Evolutionary conservation across 2,329 filamentous ascomycete genomes (phyloP).

Genomic region (Phyllosticta paracitricarpa): DNA sequence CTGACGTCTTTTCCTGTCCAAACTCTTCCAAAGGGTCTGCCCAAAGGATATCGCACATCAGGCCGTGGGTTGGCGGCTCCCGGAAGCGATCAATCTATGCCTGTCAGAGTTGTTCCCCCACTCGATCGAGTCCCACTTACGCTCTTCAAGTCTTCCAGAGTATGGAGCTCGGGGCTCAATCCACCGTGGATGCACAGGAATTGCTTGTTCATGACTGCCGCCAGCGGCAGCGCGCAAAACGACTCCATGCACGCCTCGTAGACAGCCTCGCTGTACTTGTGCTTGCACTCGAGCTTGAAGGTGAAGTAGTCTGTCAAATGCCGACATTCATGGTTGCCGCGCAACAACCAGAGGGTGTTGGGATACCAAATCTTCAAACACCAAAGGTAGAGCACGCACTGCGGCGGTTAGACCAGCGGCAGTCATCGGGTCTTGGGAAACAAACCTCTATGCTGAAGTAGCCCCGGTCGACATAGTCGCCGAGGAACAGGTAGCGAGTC

Average conservation of each 20-base stretch:
- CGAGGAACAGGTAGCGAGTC: conserved; percentile 92
- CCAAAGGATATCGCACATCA: conserved; percentile 99
- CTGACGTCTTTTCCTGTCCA: conserved; percentile 94
- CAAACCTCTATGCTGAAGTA: conserved; percentile 93
- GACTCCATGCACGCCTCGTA: conserved; percentile 99
- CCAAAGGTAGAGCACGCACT: conserved; percentile 96
- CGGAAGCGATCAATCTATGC: conserved; percentile 87
- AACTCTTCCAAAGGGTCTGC: conserved; percentile 97
- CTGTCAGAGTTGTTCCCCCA: conserved; percentile 16
- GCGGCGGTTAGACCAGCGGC: conserved; percentile 21
- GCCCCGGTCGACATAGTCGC: conserved; percentile 94
- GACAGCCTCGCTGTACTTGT: conserved; percentile 94
- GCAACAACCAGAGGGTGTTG: conserved; percentile 90
- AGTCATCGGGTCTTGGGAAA: neutral
- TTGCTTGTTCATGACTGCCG: conserved; percentile 99
- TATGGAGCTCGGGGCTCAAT: conserved; percentile 89
- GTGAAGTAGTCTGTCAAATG: conserved; percentile 99
- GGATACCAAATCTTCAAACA: conserved; percentile 98
- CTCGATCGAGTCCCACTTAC: conserved; percentile 41
- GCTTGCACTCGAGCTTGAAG: conserved; percentile 99
- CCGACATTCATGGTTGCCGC: conserved; percentile 96
- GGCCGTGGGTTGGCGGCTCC: conserved; percentile 89
- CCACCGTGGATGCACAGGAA: conserved; percentile 98
- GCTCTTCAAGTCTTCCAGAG: conserved; percentile 83
- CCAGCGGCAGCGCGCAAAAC: conserved; percentile 86